Conservation (phyloP, 106 monocot species). For the Dendrobium catenatum region DNA sequence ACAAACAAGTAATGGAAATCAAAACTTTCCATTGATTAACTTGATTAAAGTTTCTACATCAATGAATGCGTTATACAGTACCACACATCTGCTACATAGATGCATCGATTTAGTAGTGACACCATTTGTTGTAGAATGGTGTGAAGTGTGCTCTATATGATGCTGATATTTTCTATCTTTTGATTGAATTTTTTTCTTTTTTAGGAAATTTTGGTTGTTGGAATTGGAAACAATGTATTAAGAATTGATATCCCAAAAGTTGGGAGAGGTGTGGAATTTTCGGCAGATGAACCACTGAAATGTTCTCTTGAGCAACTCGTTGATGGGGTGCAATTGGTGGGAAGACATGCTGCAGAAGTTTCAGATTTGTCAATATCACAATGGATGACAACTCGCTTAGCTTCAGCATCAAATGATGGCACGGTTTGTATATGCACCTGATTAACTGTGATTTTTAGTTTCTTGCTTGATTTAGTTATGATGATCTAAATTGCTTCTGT, state of each 20-base stretch:
- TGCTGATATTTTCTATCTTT: not conserved
- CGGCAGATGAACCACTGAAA: constrained; percentile 73
- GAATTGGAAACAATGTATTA: constrained; percentile 67
- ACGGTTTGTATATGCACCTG: constrained; percentile 50
- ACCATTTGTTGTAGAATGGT: constrained; percentile 4
- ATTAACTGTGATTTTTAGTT: not conserved
- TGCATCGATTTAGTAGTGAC: not conserved
- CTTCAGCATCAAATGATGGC: constrained; percentile 89
- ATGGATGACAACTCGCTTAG: constrained; percentile 97
- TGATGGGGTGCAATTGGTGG: constrained; percentile 77
- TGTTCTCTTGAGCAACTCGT: constrained; percentile 62
- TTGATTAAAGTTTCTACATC: not conserved
- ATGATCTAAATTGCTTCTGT: not conserved
- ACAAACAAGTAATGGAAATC: constrained; percentile 77
- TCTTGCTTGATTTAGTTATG: not conserved
- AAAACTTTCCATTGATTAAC: not conserved
- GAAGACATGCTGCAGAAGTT: constrained; percentile 86
- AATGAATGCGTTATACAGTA: not conserved
- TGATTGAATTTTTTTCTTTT: not conserved
- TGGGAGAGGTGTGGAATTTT: constrained; percentile 61
- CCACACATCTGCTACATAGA: not conserved
- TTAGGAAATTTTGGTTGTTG: constrained; percentile 85
- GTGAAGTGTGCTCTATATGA: not conserved
- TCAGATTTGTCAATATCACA: constrained; percentile 97
- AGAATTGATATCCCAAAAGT: constrained; percentile 92